phyloP scores from a whole-genome alignment of 164 flowering plant genomes.

The Akebia trifoliata region DNA sequence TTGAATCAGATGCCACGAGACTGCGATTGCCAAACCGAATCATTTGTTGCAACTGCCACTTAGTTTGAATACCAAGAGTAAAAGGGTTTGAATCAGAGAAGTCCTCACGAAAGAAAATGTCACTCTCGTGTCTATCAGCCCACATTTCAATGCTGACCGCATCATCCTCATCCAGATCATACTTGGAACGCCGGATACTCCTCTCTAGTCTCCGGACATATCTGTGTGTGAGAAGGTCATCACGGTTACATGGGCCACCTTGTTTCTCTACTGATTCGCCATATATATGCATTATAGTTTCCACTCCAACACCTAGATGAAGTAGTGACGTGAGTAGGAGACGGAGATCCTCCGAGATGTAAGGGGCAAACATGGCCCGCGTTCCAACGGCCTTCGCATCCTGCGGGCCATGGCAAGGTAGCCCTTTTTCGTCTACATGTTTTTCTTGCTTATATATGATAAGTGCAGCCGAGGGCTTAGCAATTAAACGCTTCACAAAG shows the following conservation, averaged over 20 bases:
- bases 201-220: constrained; percentile 90
- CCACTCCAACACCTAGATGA: constrained; percentile 89
- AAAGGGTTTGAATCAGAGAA: constrained; percentile 78
- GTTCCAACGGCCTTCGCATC: constrained; percentile 89
- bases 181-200: constrained; percentile 70
- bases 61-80: constrained; percentile 83
- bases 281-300: constrained; percentile 95
- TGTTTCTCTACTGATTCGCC: constrained; percentile 78
- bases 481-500: constrained; percentile 87
- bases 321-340: constrained; percentile 80
- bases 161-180: constrained; percentile 81
- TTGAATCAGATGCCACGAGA: constrained; percentile 78
- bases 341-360: constrained; percentile 91
- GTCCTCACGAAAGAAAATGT: constrained; percentile 78
- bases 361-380: constrained; percentile 91
- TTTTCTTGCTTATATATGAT: constrained; percentile 83
- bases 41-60: constrained; percentile 99
- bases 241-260: constrained; percentile 87
- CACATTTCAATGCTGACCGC: constrained; percentile 69
- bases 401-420: constrained; percentile 95
- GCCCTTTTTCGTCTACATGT: constrained; percentile 81
- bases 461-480: constrained; percentile 91
- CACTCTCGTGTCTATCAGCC: constrained; percentile 72
- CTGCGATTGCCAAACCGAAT: constrained; percentile 81
- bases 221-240: constrained; percentile 86